phyloP scores from a whole-genome alignment of 352 stramenopile genomes.

The Phytophthora ramorum region DNA sequence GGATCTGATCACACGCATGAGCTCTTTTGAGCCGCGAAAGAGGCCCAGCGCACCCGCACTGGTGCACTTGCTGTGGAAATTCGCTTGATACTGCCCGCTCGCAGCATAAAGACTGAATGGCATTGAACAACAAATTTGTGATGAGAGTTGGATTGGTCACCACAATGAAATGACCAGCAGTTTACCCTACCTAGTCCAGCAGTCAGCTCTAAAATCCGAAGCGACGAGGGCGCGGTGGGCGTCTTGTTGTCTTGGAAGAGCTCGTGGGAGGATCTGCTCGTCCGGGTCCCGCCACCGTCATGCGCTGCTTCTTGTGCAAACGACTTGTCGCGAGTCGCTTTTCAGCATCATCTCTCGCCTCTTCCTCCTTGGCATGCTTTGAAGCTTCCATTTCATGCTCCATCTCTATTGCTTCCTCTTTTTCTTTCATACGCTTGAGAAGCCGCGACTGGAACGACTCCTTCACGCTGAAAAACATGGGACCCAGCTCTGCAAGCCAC shows the following conservation, averaged over 20 bases:
- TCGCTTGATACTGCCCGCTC: neutral
- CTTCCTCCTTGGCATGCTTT: constrained; percentile 29
- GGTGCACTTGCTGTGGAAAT: constrained; percentile 2
- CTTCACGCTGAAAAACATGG: constrained; percentile 99
- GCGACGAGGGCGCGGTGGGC: constrained; percentile 66
- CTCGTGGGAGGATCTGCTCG: constrained; percentile 31
- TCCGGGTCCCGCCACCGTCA: constrained; percentile 67
- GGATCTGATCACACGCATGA: constrained; percentile 7
- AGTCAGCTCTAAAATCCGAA: constrained; percentile 69
- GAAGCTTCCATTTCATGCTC: constrained; percentile 82
- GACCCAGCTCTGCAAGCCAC: constrained; percentile 99
- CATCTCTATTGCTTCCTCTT: constrained; percentile 76
- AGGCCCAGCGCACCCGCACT: constrained; percentile 2
- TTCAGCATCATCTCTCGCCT: constrained; percentile 25
- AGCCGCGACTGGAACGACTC: constrained; percentile 95
- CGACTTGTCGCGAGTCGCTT: constrained; percentile 17
- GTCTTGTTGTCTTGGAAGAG: constrained; percentile 54
- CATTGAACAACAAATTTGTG: neutral
- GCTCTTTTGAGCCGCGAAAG: constrained; percentile 1
- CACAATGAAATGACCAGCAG: neutral
- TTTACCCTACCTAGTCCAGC: constrained; percentile 3
- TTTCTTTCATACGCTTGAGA: constrained; percentile 89
- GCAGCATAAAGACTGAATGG: too few relatives aligned
- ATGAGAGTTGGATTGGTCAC: neutral
- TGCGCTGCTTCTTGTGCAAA: constrained; percentile 67